Evolutionary conservation across 2,329 filamentous ascomycete genomes (phyloP), one percentile per base, ranked within the genome.

Genomic region (Kalmusia sp.): DNA sequence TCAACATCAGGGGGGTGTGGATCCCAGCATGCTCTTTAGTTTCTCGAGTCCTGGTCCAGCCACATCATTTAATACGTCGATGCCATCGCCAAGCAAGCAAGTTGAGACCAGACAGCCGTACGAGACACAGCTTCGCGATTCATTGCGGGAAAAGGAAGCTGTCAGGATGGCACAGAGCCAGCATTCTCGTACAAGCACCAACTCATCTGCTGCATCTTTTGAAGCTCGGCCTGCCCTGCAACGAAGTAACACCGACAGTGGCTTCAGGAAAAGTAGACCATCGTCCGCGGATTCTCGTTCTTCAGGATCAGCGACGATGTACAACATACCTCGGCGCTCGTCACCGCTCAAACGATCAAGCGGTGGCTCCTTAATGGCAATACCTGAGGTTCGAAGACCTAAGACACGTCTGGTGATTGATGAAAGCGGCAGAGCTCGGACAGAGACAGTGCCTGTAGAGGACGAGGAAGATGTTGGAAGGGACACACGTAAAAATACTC

Each of bases 11-110:
- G 68, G 73, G 15, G 73, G 75, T 25, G 79, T 82, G 8, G 74
- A 83, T 57, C 80, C 80, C 12, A 82, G 71, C 40, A 72, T 82
- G 64, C 62, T 79, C 3, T 76, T 78, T 54, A 77, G 77, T 57
- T 77, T 77, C 49, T 69, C 70, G 12, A 65, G 56, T 44, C 62
- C 64, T 30, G 63, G 66, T 14, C 59, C 66, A 37, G 53, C 57
- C 21, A 48, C 62, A 14, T 73, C 70, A 2, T 72, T 73, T 51
- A 63, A 62, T 27, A 65, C 41, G 14, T 62, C 68, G 37, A 59
- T 58, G 25, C 66, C 64, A 22, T 63, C 61, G 44, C 57, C 54
- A 6, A 56, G 30, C 17, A 52, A 58, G 24, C 52, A 47, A 17
- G 40, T 62, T 8, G 50, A 59, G 14, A 57, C 51, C 17, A 65